Evolutionary conservation across 2,329 filamentous ascomycete genomes (phyloP), one percentile per base, ranked within the genome.

Genomic region (Colletotrichum euphorbiae): DNA sequence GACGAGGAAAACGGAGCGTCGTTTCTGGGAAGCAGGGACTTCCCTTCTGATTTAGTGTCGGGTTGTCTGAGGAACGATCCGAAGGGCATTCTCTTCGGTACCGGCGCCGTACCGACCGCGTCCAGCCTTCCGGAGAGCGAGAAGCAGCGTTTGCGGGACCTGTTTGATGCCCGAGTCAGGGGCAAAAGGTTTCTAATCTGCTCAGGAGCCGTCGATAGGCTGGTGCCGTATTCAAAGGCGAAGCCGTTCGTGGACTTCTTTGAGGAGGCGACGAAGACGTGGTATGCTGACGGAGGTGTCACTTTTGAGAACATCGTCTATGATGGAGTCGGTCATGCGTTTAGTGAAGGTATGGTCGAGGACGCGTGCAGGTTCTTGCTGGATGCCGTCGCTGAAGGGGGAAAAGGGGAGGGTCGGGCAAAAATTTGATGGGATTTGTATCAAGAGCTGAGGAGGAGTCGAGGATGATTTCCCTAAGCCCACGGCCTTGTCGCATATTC

Each of bases 21-120:
- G 0, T 97, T 98, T 74, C 75, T 97, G 0, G 93, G 93, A 3
- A 94, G 91, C 65, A 81, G 80, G 43, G 91, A 94, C 74, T 97
- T 98, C 73, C 94, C 95, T 0, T 77, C 79, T 0, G 84, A 88
- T 0, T 85, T 98, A 6, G 80, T 94, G 1, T 79, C 85, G 1
- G 84, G 88, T 0, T 87, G 93, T 33, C 80, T 84, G 21, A 85
- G 85, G 61, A 87, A 85, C 67, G 96, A 99, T 73, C 94, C 95
- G 0, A 91, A 91, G 19, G 90, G 87, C 1, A 81, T 96, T 6
- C 79, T 97, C 9, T 89, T 97, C 5, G 86, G 87, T 51, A 81
- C 84, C 1, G 74, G 74, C 0, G 67, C 77, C 4, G 74, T 85
- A n/a, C 17, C 61, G 52, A 4, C 17, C 6, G 68, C 77, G 1